Conservation (phyloP, 2,329 filamentous ascomycete species). For the Xylaria sp. region DNA sequence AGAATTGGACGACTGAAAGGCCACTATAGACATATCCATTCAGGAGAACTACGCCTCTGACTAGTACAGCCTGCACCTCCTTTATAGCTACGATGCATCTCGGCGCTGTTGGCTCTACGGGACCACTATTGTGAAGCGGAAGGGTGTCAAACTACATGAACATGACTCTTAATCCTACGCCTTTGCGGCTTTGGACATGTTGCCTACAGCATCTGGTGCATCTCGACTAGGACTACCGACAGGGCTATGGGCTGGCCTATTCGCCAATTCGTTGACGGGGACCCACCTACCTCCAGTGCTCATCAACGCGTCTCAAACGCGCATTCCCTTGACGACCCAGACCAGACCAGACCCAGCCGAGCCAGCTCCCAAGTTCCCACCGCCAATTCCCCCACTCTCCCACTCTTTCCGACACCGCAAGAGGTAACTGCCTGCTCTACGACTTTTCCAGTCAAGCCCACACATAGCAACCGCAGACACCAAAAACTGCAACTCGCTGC, state of each 20-base stretch:
- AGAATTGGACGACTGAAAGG: slow-evolving; percentile 64
- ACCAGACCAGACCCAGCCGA: no score
- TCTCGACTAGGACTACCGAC: background rate
- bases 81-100: background rate
- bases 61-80: background rate
- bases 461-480: slow-evolving; percentile 1
- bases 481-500: background rate
- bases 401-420: slow-evolving; percentile 25
- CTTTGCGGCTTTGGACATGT: background rate
- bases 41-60: background rate
- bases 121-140: background rate
- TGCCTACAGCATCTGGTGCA: background rate
- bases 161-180: background rate
- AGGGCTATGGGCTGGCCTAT: slow-evolving; percentile 24
- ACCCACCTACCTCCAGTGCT: slow-evolving; percentile 22
- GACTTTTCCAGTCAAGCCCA: background rate
- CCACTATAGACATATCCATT: background rate
- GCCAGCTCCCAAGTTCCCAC: slow-evolving; percentile 4
- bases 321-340: slow-evolving; percentile 18
- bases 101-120: background rate
- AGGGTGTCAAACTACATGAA: background rate
- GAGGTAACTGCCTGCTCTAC: background rate
- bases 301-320: slow-evolving; percentile 41
- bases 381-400: slow-evolving; percentile 29
- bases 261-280: slow-evolving; percentile 41